Evolutionary conservation across 345 rosid species (phyloP), one percentile per base, ranked within the genome.

Genomic region (Hibiscus syriacus): DNA sequence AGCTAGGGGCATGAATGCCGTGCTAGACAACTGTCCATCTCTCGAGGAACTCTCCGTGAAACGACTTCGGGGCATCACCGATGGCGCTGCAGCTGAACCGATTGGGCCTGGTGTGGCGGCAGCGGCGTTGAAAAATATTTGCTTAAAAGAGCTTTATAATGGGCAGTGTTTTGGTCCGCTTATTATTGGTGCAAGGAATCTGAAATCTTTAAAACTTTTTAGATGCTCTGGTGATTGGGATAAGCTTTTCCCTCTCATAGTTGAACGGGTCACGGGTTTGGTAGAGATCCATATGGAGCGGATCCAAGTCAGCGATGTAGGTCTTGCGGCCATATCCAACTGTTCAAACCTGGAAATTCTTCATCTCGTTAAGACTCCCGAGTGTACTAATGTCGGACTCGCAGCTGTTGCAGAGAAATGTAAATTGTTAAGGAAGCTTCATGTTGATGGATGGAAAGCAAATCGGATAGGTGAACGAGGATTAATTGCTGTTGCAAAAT

Each of bases 141-240:
- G 92, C 75, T 74, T 88, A 69, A 88, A 88, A 81, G 94, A 88
- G 77, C 79, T 86, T 59, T 84, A 80, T 52, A 90, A 88, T 54
- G 97, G 92, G 30, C 88, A 84, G 79, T 84, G 88, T 62, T 90
- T 90, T 72, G 85, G 85, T 36, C 92, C 93, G 38, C 74, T 90
- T 3, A 69, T 90, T 8, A 80, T 72, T 1, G 94, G 90, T 45
- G 81, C 92, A 0, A 86, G 81, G 81, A 79, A 79, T 71, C 79
- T 90, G 26, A 80, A 72, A 72, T 78, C 88, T 62, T 72, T 90
- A 70, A 90, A 86, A 80, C 89, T 92, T 72, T 84, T 84, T 59
- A 88, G 88, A 68, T 90, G 97, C 77, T 85, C 93, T 27, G 92
- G 94, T n/a, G 87, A 88, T 70, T 90, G 97, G 97, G 92, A 90